Evolutionary conservation across 371 early-diverging fungal genomes (phyloP), one percentile per base, ranked within the genome.

Genomic region (Mucor piriformis): DNA sequence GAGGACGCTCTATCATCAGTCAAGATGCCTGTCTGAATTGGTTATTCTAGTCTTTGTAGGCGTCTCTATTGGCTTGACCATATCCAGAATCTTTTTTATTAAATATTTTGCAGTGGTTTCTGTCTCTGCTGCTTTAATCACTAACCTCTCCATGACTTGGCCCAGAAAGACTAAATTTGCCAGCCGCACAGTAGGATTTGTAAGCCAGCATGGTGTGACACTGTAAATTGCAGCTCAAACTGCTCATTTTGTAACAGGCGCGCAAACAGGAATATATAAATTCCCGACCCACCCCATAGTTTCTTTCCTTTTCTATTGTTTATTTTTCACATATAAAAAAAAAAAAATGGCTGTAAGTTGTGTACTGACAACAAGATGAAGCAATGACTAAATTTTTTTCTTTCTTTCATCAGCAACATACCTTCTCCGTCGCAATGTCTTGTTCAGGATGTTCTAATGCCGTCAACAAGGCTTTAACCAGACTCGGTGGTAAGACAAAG

Each of bases 401-500:
- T 18, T 23, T 56, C 18, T 50, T 43, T 44, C 21, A 29, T 15
- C 57, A 79, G 80, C 62, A 74, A 70, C 89, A 88, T 83, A 85
- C 72, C 42, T 93, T 83, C 82, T 87, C 85, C 40, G 94, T 94
- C 60, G 86, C 67, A 65, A 94, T 94, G 92, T 70, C 87, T 69
- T 92, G 94, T 82, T 64, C 76, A 47, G 94, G 94, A 40, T 94
- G 94, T 80, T 83, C 84, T 34, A 82, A 83, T 62, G 92, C 93
- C 37, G 92, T 94, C 29, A 81, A 78, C 60, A 79, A 87, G 25
- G 91, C 90, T 24, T 73, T 94, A 59, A 56, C 48, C 50, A 86
- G 83, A 67, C 78, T 88, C 23, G 72, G 77, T 43, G 81, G 83
- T 82, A 84, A 58, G 40, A 20, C 15, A 11, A 33, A 3, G 18